phyloP scores from a whole-genome alignment of 2,329 filamentous ascomycete species.

The Epichloe aotearoae region DNA sequence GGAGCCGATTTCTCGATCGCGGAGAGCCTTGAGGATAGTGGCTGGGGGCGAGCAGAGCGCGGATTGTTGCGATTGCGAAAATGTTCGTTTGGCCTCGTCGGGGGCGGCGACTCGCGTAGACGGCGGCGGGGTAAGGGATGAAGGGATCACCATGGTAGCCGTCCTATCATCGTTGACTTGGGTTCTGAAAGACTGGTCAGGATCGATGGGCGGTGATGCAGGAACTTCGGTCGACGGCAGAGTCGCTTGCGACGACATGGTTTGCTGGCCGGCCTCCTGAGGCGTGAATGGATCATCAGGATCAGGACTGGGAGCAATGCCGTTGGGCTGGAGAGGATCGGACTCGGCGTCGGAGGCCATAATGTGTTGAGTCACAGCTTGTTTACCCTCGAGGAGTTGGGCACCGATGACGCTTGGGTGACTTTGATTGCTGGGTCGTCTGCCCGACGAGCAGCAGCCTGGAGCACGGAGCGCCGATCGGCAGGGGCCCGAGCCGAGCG shows the following conservation, averaged over 20 bases:
- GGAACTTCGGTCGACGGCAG: conserved; percentile 45
- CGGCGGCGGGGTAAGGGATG: conserved; percentile 44
- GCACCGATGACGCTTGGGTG: neutral
- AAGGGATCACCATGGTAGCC: conserved; percentile 36
- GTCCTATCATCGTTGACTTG: conserved; percentile 35
- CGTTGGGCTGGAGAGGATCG: conserved; percentile 20
- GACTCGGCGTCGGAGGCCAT: conserved; percentile 25
- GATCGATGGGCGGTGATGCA: conserved; percentile 39
- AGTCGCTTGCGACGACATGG: conserved; percentile 35
- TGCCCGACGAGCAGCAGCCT: neutral
- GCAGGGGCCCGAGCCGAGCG: neutral
- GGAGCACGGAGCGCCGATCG: neutral
- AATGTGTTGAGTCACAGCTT: neutral
- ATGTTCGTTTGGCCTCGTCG: conserved; percentile 15
- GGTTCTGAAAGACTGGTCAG: conserved; percentile 34
- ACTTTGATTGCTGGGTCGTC: neutral
- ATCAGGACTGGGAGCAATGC: conserved; percentile 21
- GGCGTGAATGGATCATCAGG: conserved; percentile 17
- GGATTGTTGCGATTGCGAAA: conserved; percentile 32
- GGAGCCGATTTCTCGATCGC: conserved; percentile 16
- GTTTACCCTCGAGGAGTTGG: neutral
- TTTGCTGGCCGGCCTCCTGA: conserved; percentile 15
- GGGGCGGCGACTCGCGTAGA: conserved; percentile 35
- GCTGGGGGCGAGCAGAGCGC: conserved; percentile 41
- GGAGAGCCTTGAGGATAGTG: conserved; percentile 27